A percentile compares a stretch with the other conserved stretches of the same genome.
Conservation (phyloP, 140 eudicot species). For the Oenanthe javanica region DNA sequence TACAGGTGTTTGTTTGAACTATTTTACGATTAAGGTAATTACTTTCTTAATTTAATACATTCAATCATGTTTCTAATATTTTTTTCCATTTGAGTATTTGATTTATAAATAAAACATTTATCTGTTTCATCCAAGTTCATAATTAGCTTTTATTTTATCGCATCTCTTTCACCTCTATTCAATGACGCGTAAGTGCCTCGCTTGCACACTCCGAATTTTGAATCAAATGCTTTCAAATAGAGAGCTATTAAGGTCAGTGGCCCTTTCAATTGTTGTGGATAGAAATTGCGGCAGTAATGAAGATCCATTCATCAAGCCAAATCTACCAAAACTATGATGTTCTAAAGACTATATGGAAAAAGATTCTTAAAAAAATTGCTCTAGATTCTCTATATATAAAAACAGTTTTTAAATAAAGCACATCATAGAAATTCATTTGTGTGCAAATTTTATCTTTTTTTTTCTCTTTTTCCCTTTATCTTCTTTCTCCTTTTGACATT, state of each 20-base stretch:
- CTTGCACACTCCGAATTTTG: too few species aligned
- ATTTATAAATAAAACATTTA: neutral
- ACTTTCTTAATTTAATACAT: neutral
- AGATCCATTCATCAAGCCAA: neutral
- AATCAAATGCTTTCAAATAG: neutral
- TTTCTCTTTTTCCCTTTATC: neutral
- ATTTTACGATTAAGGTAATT: neutral
- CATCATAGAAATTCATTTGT: neutral
- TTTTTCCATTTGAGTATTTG: neutral
- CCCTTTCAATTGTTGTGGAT: slow-evolving; percentile 1
- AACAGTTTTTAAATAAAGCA: neutral
- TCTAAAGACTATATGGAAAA: neutral
- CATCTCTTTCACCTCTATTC: too few species aligned
- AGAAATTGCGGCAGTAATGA: neutral
- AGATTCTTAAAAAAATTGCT: neutral
- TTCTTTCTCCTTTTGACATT: neutral
- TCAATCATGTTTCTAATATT: neutral
- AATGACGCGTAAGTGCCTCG: too few species aligned
- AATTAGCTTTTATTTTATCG: too few species aligned
- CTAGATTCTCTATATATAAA: neutral
- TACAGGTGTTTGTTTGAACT: neutral
- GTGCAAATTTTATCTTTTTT: neutral
- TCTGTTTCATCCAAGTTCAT: neutral
- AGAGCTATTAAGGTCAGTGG: neutral
- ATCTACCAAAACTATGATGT: neutral